Base-by-base conservation (phyloP, 2,329 filamentous ascomycete species). In the Nemania sp. region DNA sequence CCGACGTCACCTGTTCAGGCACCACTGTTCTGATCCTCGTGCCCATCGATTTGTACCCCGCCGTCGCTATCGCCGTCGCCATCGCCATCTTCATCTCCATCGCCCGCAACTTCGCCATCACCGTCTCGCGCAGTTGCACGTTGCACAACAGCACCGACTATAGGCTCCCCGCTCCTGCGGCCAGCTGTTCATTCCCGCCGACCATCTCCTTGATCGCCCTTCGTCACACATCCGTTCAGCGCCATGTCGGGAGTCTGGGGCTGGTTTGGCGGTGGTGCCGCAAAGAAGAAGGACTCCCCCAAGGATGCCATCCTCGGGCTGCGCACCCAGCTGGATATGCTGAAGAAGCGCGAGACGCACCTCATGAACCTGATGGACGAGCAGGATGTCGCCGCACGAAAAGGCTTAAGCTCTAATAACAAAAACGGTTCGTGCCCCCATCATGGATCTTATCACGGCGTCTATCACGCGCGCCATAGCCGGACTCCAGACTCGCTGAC, bases 271-370 rank as follows among this genome's bases (percentile, higher is more conserved):
- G 91, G 91, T 68, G 84, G 83, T 63, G 83, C 84, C 67, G 86
- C 91, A 77, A 90, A 91, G 81, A 86, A 87, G 77, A 96, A 95
- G 78, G 91, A 97, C 77, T 88, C 86, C 56, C 91, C 94, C 53
- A 99, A 99, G 82, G 94, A 96, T 79, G 94, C 94, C 64, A 99
- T 99, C 68, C 80, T 99, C 52, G 84, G 83, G 56, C 78, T 99
- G 68, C 86, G 94, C 65, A 83, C 88, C 68, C 93, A 97, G 77
- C 81, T 97, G 39, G 93, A 97, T 66, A 97, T 97, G 92, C 81
- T 99, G 70, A 91, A 95, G 77, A 99, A 99, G 82, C 83, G 93
- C 56, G 92, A 97, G 79, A 89, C 84, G 73, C 91, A 97, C 70
- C 76, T 97, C 58, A 88, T 94, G 73, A 89, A 82, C 60, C 91